phyloP scores from a whole-genome alignment of 108 stramenopile species.

The Epithemia pelagica region DNA sequence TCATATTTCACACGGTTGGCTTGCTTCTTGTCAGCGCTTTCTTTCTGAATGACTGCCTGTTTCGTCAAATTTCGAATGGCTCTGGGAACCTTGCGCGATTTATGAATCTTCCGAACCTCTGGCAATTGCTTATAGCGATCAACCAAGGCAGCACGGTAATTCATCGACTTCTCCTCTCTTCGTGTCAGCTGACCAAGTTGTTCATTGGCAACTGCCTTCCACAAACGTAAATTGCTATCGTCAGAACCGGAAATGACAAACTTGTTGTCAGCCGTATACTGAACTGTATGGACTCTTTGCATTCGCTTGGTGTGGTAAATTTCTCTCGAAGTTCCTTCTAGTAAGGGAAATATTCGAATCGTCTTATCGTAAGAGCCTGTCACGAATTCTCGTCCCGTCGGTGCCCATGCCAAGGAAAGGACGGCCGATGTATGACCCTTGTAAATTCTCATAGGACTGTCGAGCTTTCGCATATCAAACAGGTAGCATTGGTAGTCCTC shows the following conservation, averaged over 20 bases:
- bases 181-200: slow-evolving; percentile 79
- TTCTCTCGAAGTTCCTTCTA: slow-evolving; percentile 65
- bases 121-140: slow-evolving; percentile 88
- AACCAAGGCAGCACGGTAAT: slow-evolving; percentile 85
- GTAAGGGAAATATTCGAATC: slow-evolving; percentile 79
- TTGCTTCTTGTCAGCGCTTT: slow-evolving; percentile 86
- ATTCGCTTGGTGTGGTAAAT: slow-evolving; percentile 98
- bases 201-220: slow-evolving; percentile 94
- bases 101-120: slow-evolving; percentile 85
- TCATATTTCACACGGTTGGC: slow-evolving; percentile 79
- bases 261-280: slow-evolving; percentile 88
- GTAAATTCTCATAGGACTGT: slow-evolving; percentile 82
- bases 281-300: slow-evolving; percentile 95
- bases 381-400: slow-evolving; percentile 96
- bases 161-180: slow-evolving; percentile 77
- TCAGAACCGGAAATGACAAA: slow-evolving; percentile 94
- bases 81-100: slow-evolving; percentile 85
- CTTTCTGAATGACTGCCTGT: slow-evolving; percentile 76
- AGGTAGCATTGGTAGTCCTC: slow-evolving; percentile 94
- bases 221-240: slow-evolving; percentile 95
- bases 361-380: slow-evolving; percentile 95
- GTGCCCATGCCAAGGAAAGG: slow-evolving; percentile 88
- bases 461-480: slow-evolving; percentile 95
- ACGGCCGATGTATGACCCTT: slow-evolving; percentile 98
- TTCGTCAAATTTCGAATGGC: slow-evolving; percentile 87